Evolutionary conservation across 257 asterid genomes (phyloP).

Genomic region (Agastache rugosa): DNA sequence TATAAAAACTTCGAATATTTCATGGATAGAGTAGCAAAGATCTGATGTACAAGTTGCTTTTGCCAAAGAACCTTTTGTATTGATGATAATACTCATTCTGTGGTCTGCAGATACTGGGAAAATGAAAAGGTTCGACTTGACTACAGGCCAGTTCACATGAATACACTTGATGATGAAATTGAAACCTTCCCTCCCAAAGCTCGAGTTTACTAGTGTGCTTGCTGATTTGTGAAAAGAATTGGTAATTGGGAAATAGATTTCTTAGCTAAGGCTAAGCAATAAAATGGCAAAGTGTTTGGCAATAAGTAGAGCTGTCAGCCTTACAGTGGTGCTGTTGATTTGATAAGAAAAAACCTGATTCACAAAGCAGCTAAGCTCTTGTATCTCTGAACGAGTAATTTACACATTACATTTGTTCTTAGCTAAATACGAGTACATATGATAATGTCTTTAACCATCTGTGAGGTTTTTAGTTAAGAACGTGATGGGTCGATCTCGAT

Average conservation of each 20-base stretch:
- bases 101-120: conserved; percentile 80
- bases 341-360: conserved; percentile 41
- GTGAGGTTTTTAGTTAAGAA: not conserved
- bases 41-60: conserved; percentile 10
- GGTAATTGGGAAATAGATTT: conserved; percentile 28
- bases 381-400: conserved; percentile 18
- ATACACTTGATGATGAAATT: conserved; percentile 82
- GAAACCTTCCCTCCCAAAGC: conserved; percentile 92
- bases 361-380: conserved; percentile 27
- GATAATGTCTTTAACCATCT: conserved; percentile 4
- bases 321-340: conserved; percentile 20
- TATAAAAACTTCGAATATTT: no score
- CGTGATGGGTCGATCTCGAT: not conserved
- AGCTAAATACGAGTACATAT: conserved; percentile 15
- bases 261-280: conserved; percentile 25
- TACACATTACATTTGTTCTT: not conserved
- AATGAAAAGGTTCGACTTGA: conserved; percentile 73
- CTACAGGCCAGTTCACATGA: conserved; percentile 87
- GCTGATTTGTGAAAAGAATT: conserved; percentile 16
- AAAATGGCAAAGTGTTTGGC: conserved; percentile 36
- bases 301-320: conserved; percentile 51
- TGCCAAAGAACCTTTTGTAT: not conserved
- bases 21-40: no score
- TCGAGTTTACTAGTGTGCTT: conserved; percentile 67
- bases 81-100: conserved; percentile 16